Evolutionary conservation across 257 asterid genomes (phyloP), one percentile per base, ranked within the genome.

Genomic region (Nicotiana otophora): DNA sequence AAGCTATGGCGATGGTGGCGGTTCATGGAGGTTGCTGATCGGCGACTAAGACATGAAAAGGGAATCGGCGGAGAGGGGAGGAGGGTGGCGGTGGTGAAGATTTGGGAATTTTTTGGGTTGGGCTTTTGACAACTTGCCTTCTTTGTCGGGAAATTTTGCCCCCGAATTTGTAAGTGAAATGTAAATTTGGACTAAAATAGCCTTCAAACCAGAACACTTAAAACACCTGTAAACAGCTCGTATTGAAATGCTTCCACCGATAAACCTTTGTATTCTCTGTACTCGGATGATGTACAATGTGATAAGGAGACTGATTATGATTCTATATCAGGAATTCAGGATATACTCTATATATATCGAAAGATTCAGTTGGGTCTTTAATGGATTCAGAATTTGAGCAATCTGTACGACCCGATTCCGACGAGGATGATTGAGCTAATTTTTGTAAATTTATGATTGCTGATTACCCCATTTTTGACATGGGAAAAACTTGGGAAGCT

Each of bases 291-390:
- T 82, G 87, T 93, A 85, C 85, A 82, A 60, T 5, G 5, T 26
- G 92, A 86, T 4, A 81, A 85, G 87, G 92, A 90, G 89, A 81
- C 79, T 34, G 81, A 61, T 33, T 88, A 88, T 85, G 94, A 89
- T 82, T 93, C 98, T 8, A 74, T 95, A 78, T 89, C 91, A 19
- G 26, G 26, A 23, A 23, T 23, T 23, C 26, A 23, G 98, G 98
- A 39, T 89, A 84, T 75, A 84, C 68, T 55, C 17, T 95, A 86
- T 84, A 86, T 26, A 48, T 91, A 12, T 84, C 80, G 64, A 93
- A 87, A 87, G 94, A 89, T 81, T 83, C 77, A 79, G 86, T 86
- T 17, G 93, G 87, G 26, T 80, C 19, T 84, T 82, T 92, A 4
- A 81, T 86, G 89, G 85, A 83, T 81, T 33, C 87, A 14, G 87